phyloP scores from a whole-genome alignment of 2,329 filamentous ascomycete genomes.

The Colletotrichum falcatum region DNA sequence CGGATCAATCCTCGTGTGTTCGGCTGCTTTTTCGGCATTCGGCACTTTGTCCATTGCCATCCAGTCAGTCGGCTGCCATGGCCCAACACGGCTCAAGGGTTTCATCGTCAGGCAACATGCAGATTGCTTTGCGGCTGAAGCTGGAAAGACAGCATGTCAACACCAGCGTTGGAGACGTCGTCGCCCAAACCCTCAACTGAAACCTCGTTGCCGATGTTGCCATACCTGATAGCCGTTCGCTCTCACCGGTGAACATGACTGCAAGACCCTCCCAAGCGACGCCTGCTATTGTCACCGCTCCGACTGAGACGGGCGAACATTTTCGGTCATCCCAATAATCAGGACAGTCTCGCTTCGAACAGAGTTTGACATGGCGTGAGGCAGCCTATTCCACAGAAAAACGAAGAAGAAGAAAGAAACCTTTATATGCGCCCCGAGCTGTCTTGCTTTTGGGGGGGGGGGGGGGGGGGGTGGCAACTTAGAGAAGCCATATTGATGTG shows the following conservation, averaged over 20 bases:
- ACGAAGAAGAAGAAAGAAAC: too few relatives aligned
- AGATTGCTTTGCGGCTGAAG: not conserved
- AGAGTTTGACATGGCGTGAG: conserved; percentile 5
- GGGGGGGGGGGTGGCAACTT: not conserved
- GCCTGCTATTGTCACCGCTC: not conserved
- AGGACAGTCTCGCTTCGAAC: not conserved
- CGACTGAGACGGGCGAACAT: not conserved
- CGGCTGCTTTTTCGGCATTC: not conserved
- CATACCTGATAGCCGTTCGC: not conserved
- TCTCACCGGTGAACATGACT: too few relatives aligned
- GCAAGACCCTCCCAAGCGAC: not conserved
- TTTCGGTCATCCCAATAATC: not conserved
- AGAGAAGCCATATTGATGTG: not conserved
- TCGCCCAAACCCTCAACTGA: not conserved
- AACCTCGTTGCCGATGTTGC: not conserved
- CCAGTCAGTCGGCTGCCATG: too few relatives aligned
- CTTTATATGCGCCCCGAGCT: not conserved
- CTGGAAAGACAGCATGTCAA: not conserved
- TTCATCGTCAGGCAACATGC: not conserved
- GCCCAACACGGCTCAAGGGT: not conserved
- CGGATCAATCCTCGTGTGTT: not conserved
- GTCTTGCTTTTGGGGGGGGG: too few relatives aligned
- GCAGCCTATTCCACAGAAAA: not conserved
- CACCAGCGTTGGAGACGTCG: too few relatives aligned
- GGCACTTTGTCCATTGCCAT: not conserved